These are phyloP conservation scores for Acrocalymma vagum DNA, from an alignment of 2,329 filamentous ascomycete genomes.

Conservation along the genomic window DNA sequence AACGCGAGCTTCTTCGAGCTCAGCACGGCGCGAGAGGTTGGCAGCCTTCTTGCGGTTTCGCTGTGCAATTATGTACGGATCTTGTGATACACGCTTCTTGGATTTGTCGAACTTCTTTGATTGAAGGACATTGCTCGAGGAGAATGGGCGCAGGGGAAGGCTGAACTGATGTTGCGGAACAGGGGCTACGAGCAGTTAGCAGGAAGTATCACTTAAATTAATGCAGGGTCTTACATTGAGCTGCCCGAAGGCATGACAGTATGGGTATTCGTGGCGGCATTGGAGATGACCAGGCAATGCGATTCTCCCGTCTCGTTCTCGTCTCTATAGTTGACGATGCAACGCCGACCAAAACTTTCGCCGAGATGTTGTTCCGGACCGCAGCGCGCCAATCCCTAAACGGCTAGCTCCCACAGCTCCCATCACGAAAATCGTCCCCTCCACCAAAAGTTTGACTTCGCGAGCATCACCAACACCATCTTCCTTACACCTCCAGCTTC, in stretches of 20 bases:
- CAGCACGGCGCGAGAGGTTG: conserved; percentile 78
- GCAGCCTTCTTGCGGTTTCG: conserved; percentile 83
- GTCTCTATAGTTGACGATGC: conserved; percentile 48
- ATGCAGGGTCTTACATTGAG: conserved; percentile 36
- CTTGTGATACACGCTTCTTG: conserved; percentile 72
- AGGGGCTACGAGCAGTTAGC: conserved; percentile 6
- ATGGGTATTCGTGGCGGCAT: conserved; percentile 61
- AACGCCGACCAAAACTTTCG: conserved; percentile 25
- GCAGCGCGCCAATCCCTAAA: conserved; percentile 14
- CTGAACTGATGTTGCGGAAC: conserved; percentile 48
- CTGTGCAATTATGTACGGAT: conserved; percentile 85
- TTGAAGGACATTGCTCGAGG: conserved; percentile 70
- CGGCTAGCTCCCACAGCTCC: conserved; percentile 24
- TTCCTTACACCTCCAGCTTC: conserved; percentile 28
- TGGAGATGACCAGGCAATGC: conserved; percentile 20
- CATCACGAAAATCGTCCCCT: conserved; percentile 18
- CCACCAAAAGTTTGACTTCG: conserved; percentile 29
- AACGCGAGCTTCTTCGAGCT: conserved; percentile 71
- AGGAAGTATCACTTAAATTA: too few relatives aligned
- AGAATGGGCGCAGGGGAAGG: conserved; percentile 64
- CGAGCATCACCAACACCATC: conserved; percentile 31
- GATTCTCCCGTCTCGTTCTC: too few relatives aligned
- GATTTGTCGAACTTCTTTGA: conserved; percentile 56
- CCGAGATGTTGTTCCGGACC: conserved; percentile 20
- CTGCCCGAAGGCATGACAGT: conserved; percentile 52